Evolutionary conservation across 192 early-diverging fungal genomes (phyloP).

Genomic region (Rhizophagus sp.): DNA sequence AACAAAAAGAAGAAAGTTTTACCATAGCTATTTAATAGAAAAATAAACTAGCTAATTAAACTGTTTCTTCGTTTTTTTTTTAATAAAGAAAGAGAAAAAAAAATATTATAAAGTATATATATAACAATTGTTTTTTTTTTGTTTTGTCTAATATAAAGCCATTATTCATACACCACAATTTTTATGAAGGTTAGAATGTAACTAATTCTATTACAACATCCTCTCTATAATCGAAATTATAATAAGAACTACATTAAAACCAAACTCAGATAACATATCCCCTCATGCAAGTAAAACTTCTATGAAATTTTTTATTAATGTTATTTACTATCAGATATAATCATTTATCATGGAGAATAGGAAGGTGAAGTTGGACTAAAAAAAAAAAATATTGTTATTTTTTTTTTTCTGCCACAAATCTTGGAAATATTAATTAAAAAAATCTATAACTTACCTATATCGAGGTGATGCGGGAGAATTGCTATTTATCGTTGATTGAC

Average conservation of each 20-base stretch:
- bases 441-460: conserved; percentile 2
- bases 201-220: not conserved
- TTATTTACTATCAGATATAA: not conserved
- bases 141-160: not conserved
- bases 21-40: not conserved
- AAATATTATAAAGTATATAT: not conserved
- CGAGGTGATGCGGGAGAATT: conserved; percentile 5
- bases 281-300: not conserved
- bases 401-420: not conserved
- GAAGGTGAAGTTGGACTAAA: conserved; percentile 23
- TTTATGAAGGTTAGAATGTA: not conserved
- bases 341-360: conserved; percentile 6
- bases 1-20: no score
- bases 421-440: not conserved
- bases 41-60: not conserved
- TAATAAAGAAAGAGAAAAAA: not conserved
- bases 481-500: not conserved
- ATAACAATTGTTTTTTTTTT: not conserved
- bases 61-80: not conserved
- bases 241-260: not conserved
- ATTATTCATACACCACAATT: not conserved
- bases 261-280: not conserved
- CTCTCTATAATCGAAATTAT: not conserved
- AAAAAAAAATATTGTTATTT: not conserved
- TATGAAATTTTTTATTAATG: not conserved